Percentiles rank a stretch among this genome's conserved stretches.
phyloP scores from a whole-genome alignment of 2,329 filamentous ascomycete genomes.

The Biscogniauxia sp. region DNA sequence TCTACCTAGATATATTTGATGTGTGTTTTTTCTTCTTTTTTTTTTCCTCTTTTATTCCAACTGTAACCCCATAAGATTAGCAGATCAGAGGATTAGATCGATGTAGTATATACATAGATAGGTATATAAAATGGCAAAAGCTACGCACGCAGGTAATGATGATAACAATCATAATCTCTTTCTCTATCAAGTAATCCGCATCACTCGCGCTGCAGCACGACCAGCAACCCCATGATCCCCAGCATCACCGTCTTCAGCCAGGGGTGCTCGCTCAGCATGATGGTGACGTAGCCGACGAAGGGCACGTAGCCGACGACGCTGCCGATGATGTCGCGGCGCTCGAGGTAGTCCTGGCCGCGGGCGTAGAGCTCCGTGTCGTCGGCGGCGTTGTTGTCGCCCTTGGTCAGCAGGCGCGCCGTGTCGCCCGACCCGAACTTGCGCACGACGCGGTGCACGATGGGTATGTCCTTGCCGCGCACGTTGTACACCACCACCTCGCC shows the following conservation, averaged over 20 bases:
- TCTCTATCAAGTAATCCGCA: background rate
- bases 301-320: constrained; percentile 90
- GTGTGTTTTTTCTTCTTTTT: too few species aligned
- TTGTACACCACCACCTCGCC: constrained; percentile 68
- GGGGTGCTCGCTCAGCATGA: constrained; percentile 89
- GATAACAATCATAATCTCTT: too few species aligned
- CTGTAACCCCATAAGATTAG: too few species aligned
- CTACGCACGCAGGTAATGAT: too few species aligned
- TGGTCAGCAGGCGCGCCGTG: constrained; percentile 78
- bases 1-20: too few species aligned
- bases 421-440: constrained; percentile 65
- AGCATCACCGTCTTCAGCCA: constrained; percentile 96
- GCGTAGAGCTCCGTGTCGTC: constrained; percentile 93
- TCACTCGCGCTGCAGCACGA: constrained; percentile 87
- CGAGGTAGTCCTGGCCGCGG: constrained; percentile 79
- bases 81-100: too few species aligned
- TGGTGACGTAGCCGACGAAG: constrained; percentile 95
- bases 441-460: constrained; percentile 92
- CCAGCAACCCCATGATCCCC: constrained; percentile 90
- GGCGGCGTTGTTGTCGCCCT: constrained; percentile 93
- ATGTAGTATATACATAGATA: too few species aligned
- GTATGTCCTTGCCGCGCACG: constrained; percentile 89
- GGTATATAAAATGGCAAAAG: too few species aligned
- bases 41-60: too few species aligned
- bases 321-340: constrained; percentile 86